Percentiles rank a stretch among this genome's conserved stretches.
phyloP scores from a whole-genome alignment of 2,329 filamentous ascomycete genomes.

The Exophiala xenobiotica region DNA sequence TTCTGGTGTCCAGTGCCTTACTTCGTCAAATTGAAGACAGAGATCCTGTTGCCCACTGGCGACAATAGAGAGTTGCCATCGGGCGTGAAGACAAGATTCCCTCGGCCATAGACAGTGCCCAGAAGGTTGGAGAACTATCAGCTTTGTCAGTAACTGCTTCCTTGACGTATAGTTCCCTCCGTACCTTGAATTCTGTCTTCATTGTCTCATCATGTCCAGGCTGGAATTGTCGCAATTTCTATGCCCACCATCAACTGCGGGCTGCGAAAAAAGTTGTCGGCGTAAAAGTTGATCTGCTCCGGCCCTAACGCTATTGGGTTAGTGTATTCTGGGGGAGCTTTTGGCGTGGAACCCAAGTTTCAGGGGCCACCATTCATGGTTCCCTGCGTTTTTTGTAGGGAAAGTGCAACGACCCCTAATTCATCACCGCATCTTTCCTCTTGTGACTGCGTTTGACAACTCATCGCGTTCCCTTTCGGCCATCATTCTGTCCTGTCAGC shows the following conservation, averaged over 20 bases:
- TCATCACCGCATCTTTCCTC: too few species aligned
- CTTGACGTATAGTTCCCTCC: not conserved
- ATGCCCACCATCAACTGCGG: conserved; percentile 12
- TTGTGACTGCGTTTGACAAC: conserved; percentile 4
- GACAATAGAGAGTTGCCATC: conserved; percentile 95
- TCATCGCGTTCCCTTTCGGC: too few species aligned
- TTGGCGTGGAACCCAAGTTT: conserved; percentile 25
- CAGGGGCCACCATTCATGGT: conserved; percentile 34
- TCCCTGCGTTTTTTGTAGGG: conserved; percentile 20
- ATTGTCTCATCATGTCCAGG: conserved; percentile 53
- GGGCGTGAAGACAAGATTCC: conserved; percentile 93
- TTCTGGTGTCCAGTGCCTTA: conserved; percentile 41
- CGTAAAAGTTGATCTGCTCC: conserved; percentile 20
- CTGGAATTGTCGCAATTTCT: conserved; percentile 10
- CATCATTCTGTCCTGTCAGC: not conserved
- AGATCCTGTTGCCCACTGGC: conserved; percentile 92
- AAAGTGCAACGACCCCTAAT: conserved; percentile 16
- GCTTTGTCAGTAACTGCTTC: conserved; percentile 12
- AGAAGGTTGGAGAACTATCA: conserved; percentile 92
- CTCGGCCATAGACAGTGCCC: conserved; percentile 96
- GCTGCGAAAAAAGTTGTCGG: conserved; percentile 27
- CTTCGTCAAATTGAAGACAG: conserved; percentile 95
- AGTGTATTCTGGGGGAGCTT: conserved; percentile 35
- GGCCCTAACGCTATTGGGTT: conserved; percentile 33
- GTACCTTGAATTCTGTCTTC: conserved; percentile 99